Conservation (phyloP, 2,329 filamentous ascomycete species). For the Ustilaginoidea virens region DNA sequence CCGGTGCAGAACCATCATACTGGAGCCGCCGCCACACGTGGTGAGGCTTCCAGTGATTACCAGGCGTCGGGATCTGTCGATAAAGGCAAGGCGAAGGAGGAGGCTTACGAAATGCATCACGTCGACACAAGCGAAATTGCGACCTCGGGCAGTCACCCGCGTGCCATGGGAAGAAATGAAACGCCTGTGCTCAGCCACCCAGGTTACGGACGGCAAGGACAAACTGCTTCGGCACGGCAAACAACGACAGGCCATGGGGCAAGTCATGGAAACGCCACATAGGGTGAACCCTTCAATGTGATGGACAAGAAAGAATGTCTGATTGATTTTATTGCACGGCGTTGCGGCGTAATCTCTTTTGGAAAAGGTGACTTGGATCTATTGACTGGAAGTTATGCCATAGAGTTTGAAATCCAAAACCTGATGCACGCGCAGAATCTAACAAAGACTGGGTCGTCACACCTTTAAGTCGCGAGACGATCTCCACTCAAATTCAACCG, state of each 20-base stretch:
- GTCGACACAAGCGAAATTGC: constrained; percentile 12
- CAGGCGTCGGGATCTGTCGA: constrained; percentile 8
- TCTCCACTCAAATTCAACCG: too few species aligned
- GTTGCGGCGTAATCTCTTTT: not conserved
- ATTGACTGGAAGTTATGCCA: too few species aligned
- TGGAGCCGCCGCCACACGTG: constrained; percentile 7
- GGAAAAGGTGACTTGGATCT: too few species aligned
- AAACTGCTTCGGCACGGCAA: constrained; percentile 10
- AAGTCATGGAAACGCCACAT: too few species aligned
- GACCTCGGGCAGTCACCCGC: constrained; percentile 6
- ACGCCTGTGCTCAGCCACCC: constrained; percentile 31
- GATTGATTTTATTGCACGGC: not conserved
- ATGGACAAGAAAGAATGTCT: not conserved
- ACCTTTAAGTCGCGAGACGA: too few species aligned
- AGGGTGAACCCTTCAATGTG: too few species aligned
- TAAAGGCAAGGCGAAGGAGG: constrained; percentile 26
- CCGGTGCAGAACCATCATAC: constrained; percentile 7
- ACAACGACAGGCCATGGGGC: constrained; percentile 4
- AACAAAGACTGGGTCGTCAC: too few species aligned
- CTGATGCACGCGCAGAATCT: too few species aligned
- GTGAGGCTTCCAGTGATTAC: not conserved
- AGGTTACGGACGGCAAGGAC: constrained; percentile 24
- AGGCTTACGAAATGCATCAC: constrained; percentile 34
- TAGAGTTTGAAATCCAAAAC: too few species aligned
- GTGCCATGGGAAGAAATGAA: constrained; percentile 11